These are phyloP conservation scores for Clarireedia paspali DNA, from an alignment of 2,329 filamentous ascomycete species.

Conservation along the genomic window DNA sequence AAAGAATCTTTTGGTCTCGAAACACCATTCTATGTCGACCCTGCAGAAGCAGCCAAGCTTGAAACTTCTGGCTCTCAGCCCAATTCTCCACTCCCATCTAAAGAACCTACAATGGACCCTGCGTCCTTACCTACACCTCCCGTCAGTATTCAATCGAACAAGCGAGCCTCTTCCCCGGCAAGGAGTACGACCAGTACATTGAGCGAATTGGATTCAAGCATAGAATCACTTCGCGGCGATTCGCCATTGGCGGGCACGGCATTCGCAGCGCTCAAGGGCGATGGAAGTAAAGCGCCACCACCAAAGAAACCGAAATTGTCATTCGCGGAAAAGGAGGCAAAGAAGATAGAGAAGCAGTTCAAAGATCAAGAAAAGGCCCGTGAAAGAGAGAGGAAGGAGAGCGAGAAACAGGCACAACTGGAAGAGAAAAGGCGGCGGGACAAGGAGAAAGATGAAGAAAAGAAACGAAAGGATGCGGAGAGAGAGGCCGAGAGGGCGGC, in stretches of 20 bases:
- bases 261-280: slow-evolving; percentile 14
- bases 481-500: slow-evolving; percentile 23
- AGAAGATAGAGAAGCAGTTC: slow-evolving; percentile 31
- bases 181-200: slow-evolving; percentile 18
- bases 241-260: slow-evolving; percentile 11
- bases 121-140: neutral
- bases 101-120: neutral
- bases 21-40: neutral
- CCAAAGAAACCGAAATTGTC: slow-evolving; percentile 24
- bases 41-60: neutral
- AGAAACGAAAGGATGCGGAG: slow-evolving; percentile 31
- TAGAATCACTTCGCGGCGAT: slow-evolving; percentile 11
- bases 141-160: neutral
- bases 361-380: slow-evolving; percentile 24
- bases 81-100: neutral
- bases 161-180: slow-evolving; percentile 14
- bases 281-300: slow-evolving; percentile 15
- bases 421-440: slow-evolving; percentile 30
- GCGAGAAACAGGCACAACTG: slow-evolving; percentile 29
- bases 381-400: slow-evolving; percentile 28
- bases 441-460: slow-evolving; percentile 35
- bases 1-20: neutral
- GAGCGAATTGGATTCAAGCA: slow-evolving; percentile 16
- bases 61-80: neutral
- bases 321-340: slow-evolving; percentile 28